phyloP scores from a whole-genome alignment of 2,329 filamentous ascomycete genomes.

The Pseudofabraea citricarpa region DNA sequence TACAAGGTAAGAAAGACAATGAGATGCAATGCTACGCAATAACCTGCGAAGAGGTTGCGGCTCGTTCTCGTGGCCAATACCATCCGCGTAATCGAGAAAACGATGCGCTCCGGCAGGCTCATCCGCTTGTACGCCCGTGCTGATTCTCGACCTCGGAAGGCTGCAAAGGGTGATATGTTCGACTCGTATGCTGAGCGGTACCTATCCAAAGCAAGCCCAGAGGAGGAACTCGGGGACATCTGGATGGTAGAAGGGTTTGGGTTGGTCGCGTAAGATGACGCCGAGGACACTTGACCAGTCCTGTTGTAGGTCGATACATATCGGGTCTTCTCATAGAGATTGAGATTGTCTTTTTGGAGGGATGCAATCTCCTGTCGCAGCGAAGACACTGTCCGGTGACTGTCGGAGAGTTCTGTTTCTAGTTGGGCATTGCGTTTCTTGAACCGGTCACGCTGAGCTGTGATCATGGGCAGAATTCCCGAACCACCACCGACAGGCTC shows the following conservation, averaged over 20 bases:
- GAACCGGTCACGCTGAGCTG: slow-evolving; percentile 95
- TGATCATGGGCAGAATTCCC: slow-evolving; percentile 95
- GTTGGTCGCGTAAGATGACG: slow-evolving; percentile 62
- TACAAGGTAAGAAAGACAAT: slow-evolving; percentile 85
- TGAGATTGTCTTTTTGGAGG: slow-evolving; percentile 92
- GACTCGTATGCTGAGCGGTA: slow-evolving; percentile 93
- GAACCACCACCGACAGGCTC: slow-evolving; percentile 71
- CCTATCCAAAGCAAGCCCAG: slow-evolving; percentile 69
- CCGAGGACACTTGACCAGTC: slow-evolving; percentile 53
- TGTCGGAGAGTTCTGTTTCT: slow-evolving; percentile 83
- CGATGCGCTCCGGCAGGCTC: slow-evolving; percentile 82
- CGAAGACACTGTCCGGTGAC: slow-evolving; percentile 75
- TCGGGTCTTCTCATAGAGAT: slow-evolving; percentile 93
- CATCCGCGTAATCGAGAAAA: slow-evolving; percentile 87
- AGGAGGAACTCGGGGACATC: slow-evolving; percentile 53
- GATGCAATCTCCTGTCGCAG: slow-evolving; percentile 87
- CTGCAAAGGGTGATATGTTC: slow-evolving; percentile 91
- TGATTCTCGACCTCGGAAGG: slow-evolving; percentile 90
- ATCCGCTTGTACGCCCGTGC: slow-evolving; percentile 88
- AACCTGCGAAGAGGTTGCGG: slow-evolving; percentile 88
- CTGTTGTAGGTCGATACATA: slow-evolving; percentile 94
- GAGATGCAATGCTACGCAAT: slow-evolving; percentile 84
- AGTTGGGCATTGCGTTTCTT: slow-evolving; percentile 92
- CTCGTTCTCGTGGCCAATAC: slow-evolving; percentile 86
- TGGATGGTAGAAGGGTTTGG: slow-evolving; percentile 71